Percentiles rank a stretch among this genome's conserved stretches.
Conservation (phyloP, 2,329 filamentous ascomycete species). For the Magnaporthales sp. region DNA sequence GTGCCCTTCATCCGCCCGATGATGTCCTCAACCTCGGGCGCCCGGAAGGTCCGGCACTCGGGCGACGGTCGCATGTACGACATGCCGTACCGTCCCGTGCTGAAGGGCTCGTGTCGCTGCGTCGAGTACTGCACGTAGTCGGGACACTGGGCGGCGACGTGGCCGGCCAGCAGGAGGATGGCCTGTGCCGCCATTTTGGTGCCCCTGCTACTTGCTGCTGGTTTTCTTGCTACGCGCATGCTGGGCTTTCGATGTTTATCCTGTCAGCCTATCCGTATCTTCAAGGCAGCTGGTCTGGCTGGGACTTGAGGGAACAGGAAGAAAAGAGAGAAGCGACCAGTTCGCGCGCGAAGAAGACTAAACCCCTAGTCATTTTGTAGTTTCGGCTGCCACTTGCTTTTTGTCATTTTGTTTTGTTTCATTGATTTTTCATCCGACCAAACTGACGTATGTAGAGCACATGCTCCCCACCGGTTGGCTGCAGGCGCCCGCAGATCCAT, state of each 20-base stretch:
- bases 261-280: not conserved
- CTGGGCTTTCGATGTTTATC: not conserved
- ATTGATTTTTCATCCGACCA: not conserved
- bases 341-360: not conserved
- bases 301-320: not conserved
- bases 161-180: constrained; percentile 5
- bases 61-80: constrained; percentile 71
- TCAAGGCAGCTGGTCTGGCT: not conserved
- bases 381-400: not conserved
- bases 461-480: not conserved
- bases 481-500: not conserved
- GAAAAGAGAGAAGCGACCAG: too few relatives aligned
- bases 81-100: constrained; percentile 65
- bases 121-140: constrained; percentile 56
- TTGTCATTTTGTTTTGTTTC: not conserved
- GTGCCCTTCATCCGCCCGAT: constrained; percentile 60
- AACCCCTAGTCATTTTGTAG: not conserved
- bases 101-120: constrained; percentile 59
- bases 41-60: constrained; percentile 74
- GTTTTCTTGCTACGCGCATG: not conserved
- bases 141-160: constrained; percentile 36
- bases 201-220: not conserved
- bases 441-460: not conserved
- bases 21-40: constrained; percentile 65
- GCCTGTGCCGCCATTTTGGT: not conserved